Percentiles rank a stretch among this genome's conserved stretches.
Conservation (phyloP, 768 basidiomycete genomes). For the Tylopilus subfusipes region DNA sequence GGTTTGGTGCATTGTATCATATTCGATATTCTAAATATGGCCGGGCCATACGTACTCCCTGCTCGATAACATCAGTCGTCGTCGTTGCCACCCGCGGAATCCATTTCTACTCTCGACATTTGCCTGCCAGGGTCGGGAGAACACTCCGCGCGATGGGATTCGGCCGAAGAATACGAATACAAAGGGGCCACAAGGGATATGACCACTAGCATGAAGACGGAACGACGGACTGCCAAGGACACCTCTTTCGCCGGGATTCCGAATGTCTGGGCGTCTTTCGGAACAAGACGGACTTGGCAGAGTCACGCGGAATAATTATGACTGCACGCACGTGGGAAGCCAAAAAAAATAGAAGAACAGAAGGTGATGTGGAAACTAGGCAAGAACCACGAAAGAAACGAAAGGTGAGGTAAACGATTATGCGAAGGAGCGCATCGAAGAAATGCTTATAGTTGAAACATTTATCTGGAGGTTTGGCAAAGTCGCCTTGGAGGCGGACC, state of each 20-base stretch:
- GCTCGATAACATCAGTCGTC: not conserved
- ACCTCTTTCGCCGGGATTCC: not conserved
- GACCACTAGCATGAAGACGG: not conserved
- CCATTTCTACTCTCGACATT: not conserved
- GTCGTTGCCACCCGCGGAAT: not conserved
- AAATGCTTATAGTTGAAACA: constrained; percentile 88
- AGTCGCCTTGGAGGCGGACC: constrained; percentile 86
- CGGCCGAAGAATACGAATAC: not conserved
- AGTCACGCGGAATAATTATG: not conserved
- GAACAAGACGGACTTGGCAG: constrained; percentile 3
- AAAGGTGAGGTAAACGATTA: constrained; percentile 40
- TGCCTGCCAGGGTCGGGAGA: not conserved
- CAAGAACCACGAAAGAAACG: not conserved
- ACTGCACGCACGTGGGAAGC: not conserved
- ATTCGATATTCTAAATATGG: not conserved
- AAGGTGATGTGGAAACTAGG: not conserved
- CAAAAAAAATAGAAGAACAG: not conserved
- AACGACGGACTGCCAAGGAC: not conserved
- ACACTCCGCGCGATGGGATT: not conserved
- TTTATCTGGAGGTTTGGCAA: constrained; percentile 84
- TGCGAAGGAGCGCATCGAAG: constrained; percentile 82
- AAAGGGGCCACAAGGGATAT: not conserved
- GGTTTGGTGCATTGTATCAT: not conserved
- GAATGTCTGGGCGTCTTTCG: not conserved
- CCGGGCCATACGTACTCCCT: not conserved